Conservation (phyloP, 2,329 filamentous ascomycete species). For the Rutstroemia sp. region DNA sequence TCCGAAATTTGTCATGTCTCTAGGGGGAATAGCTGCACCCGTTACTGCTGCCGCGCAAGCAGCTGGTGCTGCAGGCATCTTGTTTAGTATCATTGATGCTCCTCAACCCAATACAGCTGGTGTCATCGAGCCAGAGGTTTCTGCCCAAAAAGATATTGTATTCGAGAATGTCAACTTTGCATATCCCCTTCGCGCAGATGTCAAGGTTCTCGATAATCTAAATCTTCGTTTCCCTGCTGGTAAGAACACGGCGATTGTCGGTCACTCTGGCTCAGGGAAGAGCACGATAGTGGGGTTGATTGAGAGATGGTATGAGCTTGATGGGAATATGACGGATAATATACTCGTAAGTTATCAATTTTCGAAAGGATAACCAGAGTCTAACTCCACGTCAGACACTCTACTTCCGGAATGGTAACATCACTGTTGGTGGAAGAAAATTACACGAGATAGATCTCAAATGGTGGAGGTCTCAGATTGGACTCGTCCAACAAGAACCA, state of each 20-base stretch:
- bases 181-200: slow-evolving; percentile 59
- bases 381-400: slow-evolving; percentile 14
- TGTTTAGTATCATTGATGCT: slow-evolving; percentile 32
- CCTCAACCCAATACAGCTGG: slow-evolving; percentile 33
- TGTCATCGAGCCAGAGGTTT: slow-evolving; percentile 42
- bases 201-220: slow-evolving; percentile 55
- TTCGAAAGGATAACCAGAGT: not conserved
- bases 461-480: slow-evolving; percentile 38
- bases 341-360: slow-evolving; percentile 14
- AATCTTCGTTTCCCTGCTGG: slow-evolving; percentile 52
- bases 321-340: slow-evolving; percentile 29
- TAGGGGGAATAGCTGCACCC: slow-evolving; percentile 50
- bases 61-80: slow-evolving; percentile 31
- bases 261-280: slow-evolving; percentile 66
- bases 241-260: slow-evolving; percentile 67
- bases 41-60: slow-evolving; percentile 42
- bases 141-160: slow-evolving; percentile 45
- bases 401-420: slow-evolving; percentile 18
- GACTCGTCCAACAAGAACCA: slow-evolving; percentile 48
- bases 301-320: slow-evolving; percentile 63
- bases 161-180: slow-evolving; percentile 63
- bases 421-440: slow-evolving; percentile 14
- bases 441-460: slow-evolving; percentile 12
- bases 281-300: slow-evolving; percentile 66
- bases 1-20: slow-evolving; percentile 37